These are phyloP conservation scores for Bruguiera sexangula DNA, from an alignment of 345 rosid genomes.

Conservation along the genomic window DNA sequence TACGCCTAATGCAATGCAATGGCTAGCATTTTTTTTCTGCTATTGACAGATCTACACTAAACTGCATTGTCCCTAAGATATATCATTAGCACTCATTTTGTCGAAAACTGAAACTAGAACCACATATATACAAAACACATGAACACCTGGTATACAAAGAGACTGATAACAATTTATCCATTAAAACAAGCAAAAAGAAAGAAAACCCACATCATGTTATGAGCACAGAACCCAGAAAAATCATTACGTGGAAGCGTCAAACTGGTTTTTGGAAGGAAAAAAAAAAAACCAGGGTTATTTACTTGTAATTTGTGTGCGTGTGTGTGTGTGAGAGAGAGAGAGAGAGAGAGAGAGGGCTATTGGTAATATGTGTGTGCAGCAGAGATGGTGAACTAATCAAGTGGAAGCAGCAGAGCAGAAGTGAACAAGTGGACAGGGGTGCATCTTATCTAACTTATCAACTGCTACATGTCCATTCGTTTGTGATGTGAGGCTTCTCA, in stretches of 20 bases:
- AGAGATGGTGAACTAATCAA: not conserved
- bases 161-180: too few species aligned
- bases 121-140: too few species aligned
- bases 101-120: too few species aligned
- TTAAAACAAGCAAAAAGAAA: too few species aligned
- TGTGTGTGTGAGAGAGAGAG: not conserved
- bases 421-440: not conserved
- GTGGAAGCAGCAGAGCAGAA: not conserved
- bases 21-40: slow-evolving; percentile 1
- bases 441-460: not conserved
- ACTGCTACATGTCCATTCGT: not conserved
- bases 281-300: not conserved
- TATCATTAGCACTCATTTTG: not conserved
- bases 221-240: too few species aligned
- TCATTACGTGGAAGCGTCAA: not conserved
- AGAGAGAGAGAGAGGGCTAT: not conserved
- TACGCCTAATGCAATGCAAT: slow-evolving; percentile 3
- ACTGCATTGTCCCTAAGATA: slow-evolving; percentile 6
- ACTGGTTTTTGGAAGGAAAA: too few species aligned
- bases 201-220: too few species aligned
- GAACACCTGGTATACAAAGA: too few species aligned
- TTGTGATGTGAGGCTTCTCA: not conserved
- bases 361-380: too few species aligned
- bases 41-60: not conserved
- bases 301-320: not conserved